phyloP scores from a whole-genome alignment of 129 eudicot species.

The Artemisia annua region DNA sequence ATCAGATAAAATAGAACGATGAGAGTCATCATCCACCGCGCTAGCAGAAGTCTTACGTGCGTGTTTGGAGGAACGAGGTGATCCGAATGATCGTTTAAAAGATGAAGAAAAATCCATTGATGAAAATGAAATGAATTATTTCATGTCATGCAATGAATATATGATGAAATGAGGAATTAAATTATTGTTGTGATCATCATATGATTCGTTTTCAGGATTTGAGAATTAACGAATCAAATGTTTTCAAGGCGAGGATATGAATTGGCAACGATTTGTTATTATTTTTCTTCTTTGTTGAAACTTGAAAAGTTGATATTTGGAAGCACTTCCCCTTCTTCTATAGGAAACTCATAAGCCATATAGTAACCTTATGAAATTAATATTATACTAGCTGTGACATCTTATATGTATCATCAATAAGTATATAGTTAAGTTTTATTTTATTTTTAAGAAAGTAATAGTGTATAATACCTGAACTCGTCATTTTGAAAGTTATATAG shows the following conservation, averaged over 20 bases:
- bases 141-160: slow-evolving; percentile 20
- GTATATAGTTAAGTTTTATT: too few species aligned
- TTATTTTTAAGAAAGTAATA: too few species aligned
- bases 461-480: too few species aligned
- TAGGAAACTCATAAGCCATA: too few species aligned
- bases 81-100: slow-evolving; percentile 22
- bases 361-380: too few species aligned
- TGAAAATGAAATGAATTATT: background rate
- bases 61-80: slow-evolving; percentile 24
- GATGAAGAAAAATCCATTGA: slow-evolving; percentile 24
- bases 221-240: background rate
- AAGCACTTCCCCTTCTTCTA: background rate
- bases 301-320: background rate
- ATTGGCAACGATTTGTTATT: background rate
- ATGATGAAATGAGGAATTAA: background rate
- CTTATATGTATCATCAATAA: too few species aligned
- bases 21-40: slow-evolving; percentile 16
- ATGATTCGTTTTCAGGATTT: background rate
- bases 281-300: background rate
- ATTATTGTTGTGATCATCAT: background rate
- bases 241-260: background rate
- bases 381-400: too few species aligned
- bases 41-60: slow-evolving; percentile 26
- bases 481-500: too few species aligned
- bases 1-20: slow-evolving; percentile 21